These are phyloP conservation scores for Penicillium odoratum DNA, from an alignment of 495 filamentous ascomycete species.

Conservation along the genomic window DNA sequence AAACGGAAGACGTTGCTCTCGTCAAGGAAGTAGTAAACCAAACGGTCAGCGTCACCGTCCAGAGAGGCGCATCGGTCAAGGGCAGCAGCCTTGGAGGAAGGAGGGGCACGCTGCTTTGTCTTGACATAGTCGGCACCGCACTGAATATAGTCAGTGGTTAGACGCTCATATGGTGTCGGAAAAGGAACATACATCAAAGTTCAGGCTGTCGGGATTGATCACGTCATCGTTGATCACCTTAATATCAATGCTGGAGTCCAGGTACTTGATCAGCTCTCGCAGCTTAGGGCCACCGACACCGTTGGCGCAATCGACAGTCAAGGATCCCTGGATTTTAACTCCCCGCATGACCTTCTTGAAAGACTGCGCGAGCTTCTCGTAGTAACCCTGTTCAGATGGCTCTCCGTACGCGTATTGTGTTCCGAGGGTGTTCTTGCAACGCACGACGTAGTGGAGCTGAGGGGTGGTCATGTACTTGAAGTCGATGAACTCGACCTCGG, in stretches of 20 bases:
- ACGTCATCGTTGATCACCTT: conserved; percentile 91
- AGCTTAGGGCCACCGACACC: conserved; percentile 95
- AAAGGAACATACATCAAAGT: conserved; percentile 66
- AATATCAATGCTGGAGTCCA: conserved; percentile 73
- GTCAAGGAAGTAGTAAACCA: conserved; percentile 94
- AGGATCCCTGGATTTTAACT: conserved; percentile 64
- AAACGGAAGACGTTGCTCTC: conserved; percentile 79
- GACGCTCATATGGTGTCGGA: not conserved
- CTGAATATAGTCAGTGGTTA: conserved; percentile 42
- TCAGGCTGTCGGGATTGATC: conserved; percentile 81
- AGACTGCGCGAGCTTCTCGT: conserved; percentile 81
- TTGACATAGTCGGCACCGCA: conserved; percentile 98
- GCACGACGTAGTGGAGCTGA: conserved; percentile 93
- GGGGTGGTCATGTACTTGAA: conserved; percentile 89
- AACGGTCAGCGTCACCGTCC: conserved; percentile 91
- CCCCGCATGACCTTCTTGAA: conserved; percentile 79
- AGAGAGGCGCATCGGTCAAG: conserved; percentile 87
- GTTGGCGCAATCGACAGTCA: conserved; percentile 95
- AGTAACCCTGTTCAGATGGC: conserved; percentile 87
- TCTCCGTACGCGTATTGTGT: conserved; percentile 82
- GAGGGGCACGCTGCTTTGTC: conserved; percentile 89
- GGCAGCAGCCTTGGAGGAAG: conserved; percentile 69
- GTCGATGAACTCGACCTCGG: conserved; percentile 71
- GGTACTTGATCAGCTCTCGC: conserved; percentile 78
- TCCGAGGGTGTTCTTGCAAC: conserved; percentile 87